phyloP scores from a whole-genome alignment of 139 green algal genomes.

The Ettlia oleoabundans region DNA sequence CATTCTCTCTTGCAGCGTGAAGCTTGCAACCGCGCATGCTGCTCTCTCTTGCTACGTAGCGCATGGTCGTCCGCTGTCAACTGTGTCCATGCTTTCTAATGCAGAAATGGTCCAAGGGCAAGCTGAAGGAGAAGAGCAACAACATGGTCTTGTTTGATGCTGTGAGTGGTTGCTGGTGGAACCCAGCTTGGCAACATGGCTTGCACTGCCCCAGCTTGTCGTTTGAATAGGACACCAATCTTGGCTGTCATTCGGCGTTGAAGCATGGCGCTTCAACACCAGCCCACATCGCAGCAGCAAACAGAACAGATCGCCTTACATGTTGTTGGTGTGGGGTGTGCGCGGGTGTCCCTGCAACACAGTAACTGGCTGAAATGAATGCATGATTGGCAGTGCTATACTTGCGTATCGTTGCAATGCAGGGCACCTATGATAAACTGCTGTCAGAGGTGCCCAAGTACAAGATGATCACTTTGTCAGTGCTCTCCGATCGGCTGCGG shows the following conservation, averaged over 20 bases:
- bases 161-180: too few relatives aligned
- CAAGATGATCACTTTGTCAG: conserved; percentile 99
- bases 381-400: too few relatives aligned
- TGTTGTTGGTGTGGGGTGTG: too few relatives aligned
- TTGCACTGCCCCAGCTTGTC: too few relatives aligned
- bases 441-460: conserved; percentile 98
- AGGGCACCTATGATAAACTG: conserved; percentile 98
- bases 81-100: neutral
- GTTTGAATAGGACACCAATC: too few relatives aligned
- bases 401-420: conserved; percentile 12
- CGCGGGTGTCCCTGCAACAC: too few relatives aligned
- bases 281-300: too few relatives aligned
- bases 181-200: too few relatives aligned
- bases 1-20: neutral
- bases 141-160: conserved; percentile 99
- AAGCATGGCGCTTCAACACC: too few relatives aligned
- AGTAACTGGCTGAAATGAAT: too few relatives aligned
- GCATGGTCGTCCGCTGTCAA: neutral
- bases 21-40: neutral
- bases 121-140: conserved; percentile 99
- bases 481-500: conserved; percentile 88
- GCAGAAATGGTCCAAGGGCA: conserved; percentile 99
- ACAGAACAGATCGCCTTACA: too few relatives aligned
- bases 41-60: neutral
- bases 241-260: too few relatives aligned